Evolutionary conservation across 2,329 filamentous ascomycete genomes (phyloP).

Genomic region (Fusarium tjaetaba): DNA sequence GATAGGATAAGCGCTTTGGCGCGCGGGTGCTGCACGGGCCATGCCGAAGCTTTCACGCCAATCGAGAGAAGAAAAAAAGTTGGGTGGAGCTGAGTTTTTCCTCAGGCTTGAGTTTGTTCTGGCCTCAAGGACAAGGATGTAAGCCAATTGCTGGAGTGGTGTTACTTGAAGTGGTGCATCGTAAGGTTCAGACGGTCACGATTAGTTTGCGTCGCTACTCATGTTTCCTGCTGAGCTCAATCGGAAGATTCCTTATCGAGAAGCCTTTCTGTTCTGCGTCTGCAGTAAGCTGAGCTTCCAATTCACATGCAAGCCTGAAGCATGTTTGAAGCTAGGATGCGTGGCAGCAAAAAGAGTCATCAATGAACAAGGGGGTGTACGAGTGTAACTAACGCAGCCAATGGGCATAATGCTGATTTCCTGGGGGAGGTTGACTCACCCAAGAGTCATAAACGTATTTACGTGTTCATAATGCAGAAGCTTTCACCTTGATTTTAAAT

Average conservation of each 20-base stretch:
- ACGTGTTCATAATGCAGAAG: constrained; percentile 31
- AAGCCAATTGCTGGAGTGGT: constrained; percentile 24
- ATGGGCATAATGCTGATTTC: constrained; percentile 28
- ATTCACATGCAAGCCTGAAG: constrained; percentile 21
- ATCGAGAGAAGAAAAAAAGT: constrained; percentile 3
- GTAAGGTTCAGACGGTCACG: constrained; percentile 25
- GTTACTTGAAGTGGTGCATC: constrained; percentile 32
- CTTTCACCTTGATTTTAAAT: constrained; percentile 13
- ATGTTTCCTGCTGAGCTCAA: neutral
- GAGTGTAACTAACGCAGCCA: constrained; percentile 30
- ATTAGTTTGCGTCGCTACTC: neutral
- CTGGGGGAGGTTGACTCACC: constrained; percentile 29
- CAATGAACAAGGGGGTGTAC: constrained; percentile 23
- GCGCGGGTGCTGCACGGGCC: constrained; percentile 29
- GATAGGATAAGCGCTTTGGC: constrained; percentile 11
- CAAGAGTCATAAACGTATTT: constrained; percentile 25
- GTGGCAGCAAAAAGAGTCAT: constrained; percentile 39
- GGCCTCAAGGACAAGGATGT: constrained; percentile 15
- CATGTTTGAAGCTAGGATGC: constrained; percentile 21
- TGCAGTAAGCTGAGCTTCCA: neutral
- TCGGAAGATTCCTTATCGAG: neutral
- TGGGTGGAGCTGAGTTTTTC: constrained; percentile 2
- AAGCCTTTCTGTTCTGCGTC: neutral
- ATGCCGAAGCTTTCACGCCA: neutral
- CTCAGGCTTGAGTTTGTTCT: constrained; percentile 12